Base-by-base conservation (phyloP, 306 rosid genomes). In the Medicago ruthenica region DNA sequence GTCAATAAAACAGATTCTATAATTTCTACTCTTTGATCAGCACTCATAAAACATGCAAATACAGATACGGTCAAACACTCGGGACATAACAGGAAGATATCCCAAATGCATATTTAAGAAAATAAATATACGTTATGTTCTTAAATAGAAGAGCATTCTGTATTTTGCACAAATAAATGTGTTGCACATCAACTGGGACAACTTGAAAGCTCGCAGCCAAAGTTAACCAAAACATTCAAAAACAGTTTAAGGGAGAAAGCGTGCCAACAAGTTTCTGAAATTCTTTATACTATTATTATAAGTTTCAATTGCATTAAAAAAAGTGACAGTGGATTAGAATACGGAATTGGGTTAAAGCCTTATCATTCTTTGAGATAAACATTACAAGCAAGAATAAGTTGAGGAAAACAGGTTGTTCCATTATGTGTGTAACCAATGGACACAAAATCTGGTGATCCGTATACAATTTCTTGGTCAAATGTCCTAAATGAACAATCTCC, bases 1-100 rank as follows among this genome's bases (percentile, higher is more conserved):
- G 58, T 31, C 31, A 75, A 75, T 7, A 72, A 53, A 58, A 15
- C 40, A 48, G 40, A 74, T 53, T 83, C 16, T 60, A 76, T 18
- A 34, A 17, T 27, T 61, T 61, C 42, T 67, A 20, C 57, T 66
- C 60, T 72, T 14, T 48, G 40, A 76, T 71, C 48, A 54, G 63
- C 42, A 41, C 31, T 47, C 20, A 39, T 14, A 37, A 21, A 9
- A 34, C 60, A 54, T 61, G 27, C 74, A 7, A 13, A 79, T 53
- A 42, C 40, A 21, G 47, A 64, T 53, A 7, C 20, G 8, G 31
- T 55, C 75, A 66, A 62, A 34, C 59, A 42, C 17, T 44, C 24
- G 7, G 44, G 17, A 73, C 50, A 27, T 16, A 66, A 62, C 51
- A 42, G 50, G 65, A 83, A 70, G 22, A 37, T 67, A 73, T 13